Base-by-base conservation (phyloP, 2,329 filamentous ascomycete genomes). In the Botrytis byssoidea region DNA sequence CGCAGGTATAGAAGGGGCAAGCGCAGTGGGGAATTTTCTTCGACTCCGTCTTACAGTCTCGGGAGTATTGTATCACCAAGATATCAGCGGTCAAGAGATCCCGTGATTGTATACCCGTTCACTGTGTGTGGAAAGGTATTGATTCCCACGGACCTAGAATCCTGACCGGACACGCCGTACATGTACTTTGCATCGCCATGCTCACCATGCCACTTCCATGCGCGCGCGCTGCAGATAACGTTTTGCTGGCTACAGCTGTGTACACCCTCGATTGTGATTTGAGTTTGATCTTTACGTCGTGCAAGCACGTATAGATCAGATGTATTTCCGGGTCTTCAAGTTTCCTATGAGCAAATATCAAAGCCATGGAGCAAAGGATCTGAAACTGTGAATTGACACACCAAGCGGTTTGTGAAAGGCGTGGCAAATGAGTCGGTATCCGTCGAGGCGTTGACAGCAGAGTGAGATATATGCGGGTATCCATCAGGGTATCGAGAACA, bases 341-440 rank as follows among this genome's bases (percentile, higher is more conserved):
- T 57, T 68, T 68, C 18, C n/a, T 25, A 22, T 10, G 42, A 14
- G 48, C 40, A 25, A 4, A 42, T 42, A 32, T 68, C 18, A 68
- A 29, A 68, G 48, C 35, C 10, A 68, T 68, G 48, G 48, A 42
- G 32, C 48, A 16, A n/a, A 57, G 66, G 25, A 68, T 68, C 48
- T 57, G 66, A 57, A 68, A 68, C 66, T 57, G 48, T 68, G 48
- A 57, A 35, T 40, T 68, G 48, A 35, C 48, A 57, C 48, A 57
- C 48, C n/a, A 9, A 57, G 46, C 66, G 48, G 48, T 42, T 42
- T 29, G 66, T 68, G 48, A 68, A 44, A 68, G 37, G 32, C 66
- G 40, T 68, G 66, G 48, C n/a, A 57, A 68, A 42, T 68, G 35
- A 57, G 66, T 68, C 40, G 48, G 66, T 42, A 57, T 68, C 48